Evolutionary conservation across 805 yeast species (phyloP), one percentile per base, ranked within the genome.

Genomic region (Metschnikowia vanudenii): DNA sequence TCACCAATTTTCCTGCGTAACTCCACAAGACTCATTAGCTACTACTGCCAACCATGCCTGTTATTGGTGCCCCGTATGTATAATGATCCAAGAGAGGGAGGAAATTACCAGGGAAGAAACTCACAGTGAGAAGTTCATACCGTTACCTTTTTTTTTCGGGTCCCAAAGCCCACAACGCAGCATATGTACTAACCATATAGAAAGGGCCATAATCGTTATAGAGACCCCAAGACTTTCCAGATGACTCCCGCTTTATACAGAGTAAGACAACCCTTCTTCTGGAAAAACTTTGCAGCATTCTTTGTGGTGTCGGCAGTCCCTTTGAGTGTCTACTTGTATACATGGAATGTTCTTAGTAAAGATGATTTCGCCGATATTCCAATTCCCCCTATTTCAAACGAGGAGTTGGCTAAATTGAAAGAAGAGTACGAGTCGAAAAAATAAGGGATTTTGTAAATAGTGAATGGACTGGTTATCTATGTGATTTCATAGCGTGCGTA

Each of bases 161-260:
- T 17, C 17, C 33, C 6, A 30, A 10, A n/a, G 6, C 17, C 28
- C 28, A 26, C n/a, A 3, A 30, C 6, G 6, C 7, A 29, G 31
- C 31, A 18, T 26, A 13, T 9, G 29, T 37, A 46, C 59, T 56
- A 55, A 56, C 60, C 11, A 10, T 13, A 6, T 41, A 73, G 77
- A 61, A 71, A 71, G 55, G 69, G 71, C 34, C 77, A 73, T 54
- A 63, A 62, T 53, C 68, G 71, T 46, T 73, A 72, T 55, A 68
- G 75, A 54, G 88, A 86, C 64, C 85, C 82, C 31, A 70, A 72
- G 53, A 86, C 91, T 29, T 85, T 80, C 68, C 84, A 84, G 61
- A 90, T 90, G 92, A 88, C 97, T 1, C 96, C 96, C 13, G 96
- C 97, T 5, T 82, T 92, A 76, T 74, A 88, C 55, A 77, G 98